Percentiles rank a stretch among this genome's conserved stretches.
These are phyloP conservation scores for Salvia hispanica DNA, from an alignment of 257 asterid species.

Conservation along the genomic window DNA sequence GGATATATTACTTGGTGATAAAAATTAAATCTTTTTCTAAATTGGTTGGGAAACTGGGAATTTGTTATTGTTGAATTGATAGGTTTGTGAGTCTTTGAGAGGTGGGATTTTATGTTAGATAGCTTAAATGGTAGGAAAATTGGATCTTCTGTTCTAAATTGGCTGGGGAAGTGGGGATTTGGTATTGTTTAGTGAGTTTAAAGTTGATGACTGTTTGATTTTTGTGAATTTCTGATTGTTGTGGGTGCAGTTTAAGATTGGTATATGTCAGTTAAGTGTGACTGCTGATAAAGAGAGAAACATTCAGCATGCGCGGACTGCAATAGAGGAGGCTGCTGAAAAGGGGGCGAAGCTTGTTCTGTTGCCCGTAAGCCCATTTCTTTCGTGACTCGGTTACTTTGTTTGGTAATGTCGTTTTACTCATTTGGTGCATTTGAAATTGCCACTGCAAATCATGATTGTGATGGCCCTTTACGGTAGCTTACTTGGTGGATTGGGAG, in stretches of 20 bases:
- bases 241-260: slow-evolving; percentile 68
- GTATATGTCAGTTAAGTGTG: slow-evolving; percentile 78
- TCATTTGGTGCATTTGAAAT: not conserved
- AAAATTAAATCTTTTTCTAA: slow-evolving; percentile 48
- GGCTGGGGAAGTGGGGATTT: slow-evolving; percentile 76
- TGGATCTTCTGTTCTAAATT: too few species aligned
- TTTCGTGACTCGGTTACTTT: not conserved
- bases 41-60: too few species aligned
- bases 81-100: too few species aligned
- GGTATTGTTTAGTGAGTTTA: slow-evolving; percentile 73
- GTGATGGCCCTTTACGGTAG: not conserved
- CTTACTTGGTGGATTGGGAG: not conserved
- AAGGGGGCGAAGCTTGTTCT: slow-evolving; percentile 78
- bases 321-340: slow-evolving; percentile 63
- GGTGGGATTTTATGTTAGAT: too few species aligned
- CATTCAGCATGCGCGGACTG: slow-evolving; percentile 64
- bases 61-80: too few species aligned
- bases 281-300: slow-evolving; percentile 64
- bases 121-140: too few species aligned
- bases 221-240: not conserved
- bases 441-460: not conserved
- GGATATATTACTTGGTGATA: slow-evolving; percentile 68
- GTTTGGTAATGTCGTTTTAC: not conserved
- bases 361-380: slow-evolving; percentile 61
- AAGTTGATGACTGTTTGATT: not conserved